These are phyloP conservation scores for Saksenaea vasiformis DNA, from an alignment of 371 early-diverging fungal genomes.

Conservation along the genomic window DNA sequence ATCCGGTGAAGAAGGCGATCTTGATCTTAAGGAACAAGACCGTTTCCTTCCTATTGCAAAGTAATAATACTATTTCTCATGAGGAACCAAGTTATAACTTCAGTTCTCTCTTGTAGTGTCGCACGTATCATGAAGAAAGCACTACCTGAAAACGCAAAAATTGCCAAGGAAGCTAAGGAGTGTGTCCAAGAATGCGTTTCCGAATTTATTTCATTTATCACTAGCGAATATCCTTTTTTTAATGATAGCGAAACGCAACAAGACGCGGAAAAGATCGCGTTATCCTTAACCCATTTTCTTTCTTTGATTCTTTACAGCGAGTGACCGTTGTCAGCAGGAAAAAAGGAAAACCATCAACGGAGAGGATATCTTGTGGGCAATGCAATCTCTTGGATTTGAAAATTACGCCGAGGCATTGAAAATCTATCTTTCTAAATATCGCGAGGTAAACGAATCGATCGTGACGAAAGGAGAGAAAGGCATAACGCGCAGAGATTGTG, in stretches of 20 bases:
- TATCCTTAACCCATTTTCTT: slow-evolving; percentile 23
- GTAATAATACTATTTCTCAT: slow-evolving; percentile 14
- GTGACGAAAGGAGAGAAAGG: background rate
- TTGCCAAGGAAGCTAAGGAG: slow-evolving; percentile 99
- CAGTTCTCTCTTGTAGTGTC: slow-evolving; percentile 78
- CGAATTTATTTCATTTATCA: slow-evolving; percentile 99
- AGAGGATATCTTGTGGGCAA: slow-evolving; percentile 99
- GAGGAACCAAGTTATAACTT: background rate
- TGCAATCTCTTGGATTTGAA: slow-evolving; percentile 98
- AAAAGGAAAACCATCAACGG: slow-evolving; percentile 99
- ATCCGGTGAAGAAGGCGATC: slow-evolving; percentile 67
- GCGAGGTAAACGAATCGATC: slow-evolving; percentile 62
- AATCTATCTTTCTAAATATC: slow-evolving; percentile 90
- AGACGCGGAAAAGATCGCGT: background rate
- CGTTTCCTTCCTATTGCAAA: slow-evolving; percentile 93
- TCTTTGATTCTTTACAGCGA: slow-evolving; percentile 60
- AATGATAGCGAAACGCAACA: background rate
- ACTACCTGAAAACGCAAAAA: slow-evolving; percentile 97
- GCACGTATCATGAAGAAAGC: slow-evolving; percentile 99
- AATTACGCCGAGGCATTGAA: slow-evolving; percentile 96
- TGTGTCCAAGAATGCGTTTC: slow-evolving; percentile 98
- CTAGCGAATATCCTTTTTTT: slow-evolving; percentile 82
- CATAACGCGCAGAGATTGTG: background rate
- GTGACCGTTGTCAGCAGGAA: slow-evolving; percentile 94
- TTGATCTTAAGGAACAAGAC: slow-evolving; percentile 92